Evolutionary conservation across 345 rosid species (phyloP).

Genomic region (Hypericum perforatum): DNA sequence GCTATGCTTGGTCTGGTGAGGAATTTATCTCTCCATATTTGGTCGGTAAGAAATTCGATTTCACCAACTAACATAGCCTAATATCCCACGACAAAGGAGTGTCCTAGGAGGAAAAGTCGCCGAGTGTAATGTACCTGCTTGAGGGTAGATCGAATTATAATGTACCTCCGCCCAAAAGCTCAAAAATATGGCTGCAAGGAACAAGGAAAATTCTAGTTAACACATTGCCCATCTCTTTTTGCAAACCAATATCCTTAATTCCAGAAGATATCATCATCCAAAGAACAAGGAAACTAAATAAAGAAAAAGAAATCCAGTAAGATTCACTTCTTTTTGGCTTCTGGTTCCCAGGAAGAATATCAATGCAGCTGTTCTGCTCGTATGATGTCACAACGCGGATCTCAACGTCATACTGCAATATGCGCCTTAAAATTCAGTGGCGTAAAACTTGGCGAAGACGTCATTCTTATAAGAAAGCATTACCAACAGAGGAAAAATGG

Average conservation of each 20-base stretch:
- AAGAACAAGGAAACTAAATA: background rate
- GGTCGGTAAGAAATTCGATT: no score
- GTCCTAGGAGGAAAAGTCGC: background rate
- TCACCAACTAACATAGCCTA: no score
- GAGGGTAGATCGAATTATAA: conserved; percentile 74
- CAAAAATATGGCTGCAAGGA: conserved; percentile 55
- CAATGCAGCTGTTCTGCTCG: conserved; percentile 78
- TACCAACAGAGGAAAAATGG: no score
- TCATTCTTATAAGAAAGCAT: no score
- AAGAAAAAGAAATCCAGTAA: conserved; percentile 3
- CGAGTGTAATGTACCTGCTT: conserved; percentile 33
- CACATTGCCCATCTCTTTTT: no score
- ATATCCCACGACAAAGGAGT: no score
- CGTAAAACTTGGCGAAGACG: background rate
- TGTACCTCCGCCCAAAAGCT: conserved; percentile 99
- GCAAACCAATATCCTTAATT: no score
- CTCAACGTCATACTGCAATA: conserved; percentile 56
- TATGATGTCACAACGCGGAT: conserved; percentile 79
- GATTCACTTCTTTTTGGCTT: conserved; percentile 57
- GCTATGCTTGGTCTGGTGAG: no score
- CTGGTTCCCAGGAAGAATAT: conserved; percentile 62
- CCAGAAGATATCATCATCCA: no score
- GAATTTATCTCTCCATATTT: no score
- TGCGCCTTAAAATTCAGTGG: conserved; percentile 9
- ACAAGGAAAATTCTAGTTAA: conserved; percentile 5